phyloP scores from a whole-genome alignment of 192 early-diverging fungal species.

The Haplosporangium gracile region DNA sequence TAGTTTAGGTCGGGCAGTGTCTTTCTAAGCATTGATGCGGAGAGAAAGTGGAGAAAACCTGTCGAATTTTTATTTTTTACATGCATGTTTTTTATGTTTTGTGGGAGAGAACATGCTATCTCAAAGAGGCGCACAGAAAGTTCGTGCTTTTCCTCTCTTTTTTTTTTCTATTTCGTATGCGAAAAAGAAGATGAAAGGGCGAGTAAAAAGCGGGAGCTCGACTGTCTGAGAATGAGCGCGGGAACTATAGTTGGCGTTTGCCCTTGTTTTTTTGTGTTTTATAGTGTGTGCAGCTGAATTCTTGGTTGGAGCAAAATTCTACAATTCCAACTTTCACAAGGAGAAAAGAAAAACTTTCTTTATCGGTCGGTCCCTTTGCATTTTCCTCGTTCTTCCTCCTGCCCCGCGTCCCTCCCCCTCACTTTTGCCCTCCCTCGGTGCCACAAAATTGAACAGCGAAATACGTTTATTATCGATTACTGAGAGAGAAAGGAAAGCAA shows the following conservation, averaged over 20 bases:
- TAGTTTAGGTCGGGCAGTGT: not conserved
- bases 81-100: not conserved
- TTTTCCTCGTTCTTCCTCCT: not conserved
- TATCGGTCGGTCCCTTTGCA: no score
- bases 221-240: not conserved
- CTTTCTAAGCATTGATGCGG: constrained; percentile 1
- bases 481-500: not conserved
- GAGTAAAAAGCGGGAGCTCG: not conserved
- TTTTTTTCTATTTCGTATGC: no score
- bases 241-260: not conserved
- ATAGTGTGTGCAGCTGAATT: not conserved
- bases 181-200: no score
- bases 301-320: not conserved
- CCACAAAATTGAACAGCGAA: not conserved
- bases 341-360: not conserved
- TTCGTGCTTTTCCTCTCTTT: no score
- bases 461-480: no score
- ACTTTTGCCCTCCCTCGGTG: not conserved
- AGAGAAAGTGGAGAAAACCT: not conserved
- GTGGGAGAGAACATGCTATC: not conserved
- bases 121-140: no score
- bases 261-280: not conserved
- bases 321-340: not conserved
- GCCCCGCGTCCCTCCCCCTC: not conserved
- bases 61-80: not conserved